Percentiles rank a stretch among this genome's conserved stretches.
Evolutionary conservation across 2,329 filamentous ascomycete species (phyloP).

Genomic region (Colletotrichum musicola): DNA sequence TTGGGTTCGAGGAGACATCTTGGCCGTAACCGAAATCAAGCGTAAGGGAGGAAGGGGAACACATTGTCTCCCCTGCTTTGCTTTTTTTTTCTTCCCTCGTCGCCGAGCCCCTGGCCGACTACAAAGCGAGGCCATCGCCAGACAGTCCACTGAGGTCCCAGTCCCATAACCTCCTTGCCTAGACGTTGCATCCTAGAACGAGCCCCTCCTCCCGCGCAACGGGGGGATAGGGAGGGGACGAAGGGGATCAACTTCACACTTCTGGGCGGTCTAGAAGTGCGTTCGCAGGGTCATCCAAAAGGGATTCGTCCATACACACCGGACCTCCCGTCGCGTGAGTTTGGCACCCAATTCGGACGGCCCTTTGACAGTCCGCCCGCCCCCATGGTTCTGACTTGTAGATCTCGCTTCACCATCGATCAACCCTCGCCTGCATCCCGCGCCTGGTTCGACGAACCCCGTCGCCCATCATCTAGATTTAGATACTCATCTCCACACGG

Average conservation of each 20-base stretch:
- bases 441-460: slow-evolving; percentile 24
- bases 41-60: background rate
- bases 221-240: background rate
- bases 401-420: slow-evolving; percentile 28
- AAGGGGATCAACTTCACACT: background rate
- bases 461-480: slow-evolving; percentile 38
- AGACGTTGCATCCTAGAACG: background rate
- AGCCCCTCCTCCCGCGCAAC: slow-evolving; percentile 7
- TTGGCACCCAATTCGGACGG: slow-evolving; percentile 11
- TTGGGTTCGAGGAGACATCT: slow-evolving; percentile 20
- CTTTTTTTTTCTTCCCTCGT: background rate
- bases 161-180: slow-evolving; percentile 1
- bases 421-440: slow-evolving; percentile 27
- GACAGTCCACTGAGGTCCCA: slow-evolving; percentile 6
- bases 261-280: slow-evolving; percentile 7
- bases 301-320: background rate
- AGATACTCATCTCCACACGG: slow-evolving; percentile 25
- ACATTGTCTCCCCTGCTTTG: slow-evolving; percentile 1
- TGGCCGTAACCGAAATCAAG: slow-evolving; percentile 19
- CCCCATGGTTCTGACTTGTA: slow-evolving; percentile 22
- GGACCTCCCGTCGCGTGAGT: slow-evolving; percentile 9
- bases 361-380: slow-evolving; percentile 30
- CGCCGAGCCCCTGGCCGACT: slow-evolving; percentile 7
- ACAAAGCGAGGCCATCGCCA: slow-evolving; percentile 32
- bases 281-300: slow-evolving; percentile 2